phyloP scores from a whole-genome alignment of 208 protist genomes.

The Phytomonas sp. region DNA sequence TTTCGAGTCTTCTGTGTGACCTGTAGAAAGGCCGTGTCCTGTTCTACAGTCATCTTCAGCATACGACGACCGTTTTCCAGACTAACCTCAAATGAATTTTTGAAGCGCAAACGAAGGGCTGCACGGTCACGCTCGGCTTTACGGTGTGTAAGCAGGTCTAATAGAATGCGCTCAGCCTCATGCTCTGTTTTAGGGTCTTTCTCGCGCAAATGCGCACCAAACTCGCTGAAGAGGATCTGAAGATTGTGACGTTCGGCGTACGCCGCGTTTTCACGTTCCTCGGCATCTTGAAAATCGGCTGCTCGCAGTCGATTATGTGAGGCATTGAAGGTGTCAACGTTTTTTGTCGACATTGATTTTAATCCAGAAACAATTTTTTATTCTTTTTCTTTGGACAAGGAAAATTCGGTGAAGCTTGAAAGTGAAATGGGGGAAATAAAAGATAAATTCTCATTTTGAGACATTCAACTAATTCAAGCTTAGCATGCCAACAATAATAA shows the following conservation, averaged over 20 bases:
- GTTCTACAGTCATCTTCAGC: constrained; percentile 38
- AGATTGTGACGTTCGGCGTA: constrained; percentile 76
- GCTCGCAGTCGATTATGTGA: constrained; percentile 56
- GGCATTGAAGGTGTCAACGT: constrained; percentile 44
- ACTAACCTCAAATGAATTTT: constrained; percentile 65
- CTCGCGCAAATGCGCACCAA: constrained; percentile 58
- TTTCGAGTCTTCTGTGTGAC: constrained; percentile 60
- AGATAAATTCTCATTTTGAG: neutral
- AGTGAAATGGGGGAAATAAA: constrained; percentile 9
- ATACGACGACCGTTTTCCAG: constrained; percentile 70
- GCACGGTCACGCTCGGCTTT: constrained; percentile 70
- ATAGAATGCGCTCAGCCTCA: constrained; percentile 59
- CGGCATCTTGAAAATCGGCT: constrained; percentile 51
- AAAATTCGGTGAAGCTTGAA: constrained; percentile 4
- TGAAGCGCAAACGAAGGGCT: constrained; percentile 63
- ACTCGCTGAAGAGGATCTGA: constrained; percentile 63
- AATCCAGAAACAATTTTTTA: constrained; percentile 2
- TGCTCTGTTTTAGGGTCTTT: constrained; percentile 72
- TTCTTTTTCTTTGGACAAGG: neutral
- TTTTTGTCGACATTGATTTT: constrained; percentile 27
- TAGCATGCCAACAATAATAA: neutral
- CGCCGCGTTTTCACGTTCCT: constrained; percentile 63
- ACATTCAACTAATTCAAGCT: neutral
- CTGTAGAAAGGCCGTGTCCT: constrained; percentile 54
- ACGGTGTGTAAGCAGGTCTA: constrained; percentile 71